Conservation (phyloP, 768 basidiomycete genomes). For the Boletus vinaceobasis region DNA sequence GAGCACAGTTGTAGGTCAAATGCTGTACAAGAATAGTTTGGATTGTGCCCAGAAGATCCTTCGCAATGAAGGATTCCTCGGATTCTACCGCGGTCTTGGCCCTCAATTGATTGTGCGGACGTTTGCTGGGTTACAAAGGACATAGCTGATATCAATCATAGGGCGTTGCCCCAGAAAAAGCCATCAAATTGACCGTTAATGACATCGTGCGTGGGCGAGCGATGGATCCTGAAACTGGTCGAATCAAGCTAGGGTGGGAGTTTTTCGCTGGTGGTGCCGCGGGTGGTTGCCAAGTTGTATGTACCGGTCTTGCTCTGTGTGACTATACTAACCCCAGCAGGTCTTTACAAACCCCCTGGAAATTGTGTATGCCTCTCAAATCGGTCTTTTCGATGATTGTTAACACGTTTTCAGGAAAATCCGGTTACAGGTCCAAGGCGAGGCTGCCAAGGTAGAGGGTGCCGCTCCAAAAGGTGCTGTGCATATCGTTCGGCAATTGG, state of each 20-base stretch:
- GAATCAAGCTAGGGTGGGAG: slow-evolving; percentile 91
- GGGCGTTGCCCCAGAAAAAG: slow-evolving; percentile 97
- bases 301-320: slow-evolving; percentile 32
- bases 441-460: slow-evolving; percentile 85
- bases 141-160: slow-evolving; percentile 29
- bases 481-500: slow-evolving; percentile 91
- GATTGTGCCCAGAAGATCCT: slow-evolving; percentile 95
- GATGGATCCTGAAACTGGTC: slow-evolving; percentile 93
- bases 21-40: slow-evolving; percentile 93
- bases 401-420: slow-evolving; percentile 63
- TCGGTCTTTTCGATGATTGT: neutral
- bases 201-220: slow-evolving; percentile 80
- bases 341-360: slow-evolving; percentile 97
- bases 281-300: slow-evolving; percentile 96
- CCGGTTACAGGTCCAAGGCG: slow-evolving; percentile 92
- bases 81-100: slow-evolving; percentile 96
- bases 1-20: slow-evolving; percentile 92
- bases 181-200: slow-evolving; percentile 97
- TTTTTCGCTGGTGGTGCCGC: slow-evolving; percentile 87
- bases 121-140: neutral
- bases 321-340: slow-evolving; percentile 39
- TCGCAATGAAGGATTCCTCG: slow-evolving; percentile 86
- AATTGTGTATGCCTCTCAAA: slow-evolving; percentile 66
- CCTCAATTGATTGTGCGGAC: slow-evolving; percentile 82
- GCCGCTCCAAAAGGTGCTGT: slow-evolving; percentile 78